Evolutionary conservation across 1,284 basidiomycete genomes (phyloP), one percentile per base, ranked within the genome.

Genomic region (Sanguinoderma infundibulare): DNA sequence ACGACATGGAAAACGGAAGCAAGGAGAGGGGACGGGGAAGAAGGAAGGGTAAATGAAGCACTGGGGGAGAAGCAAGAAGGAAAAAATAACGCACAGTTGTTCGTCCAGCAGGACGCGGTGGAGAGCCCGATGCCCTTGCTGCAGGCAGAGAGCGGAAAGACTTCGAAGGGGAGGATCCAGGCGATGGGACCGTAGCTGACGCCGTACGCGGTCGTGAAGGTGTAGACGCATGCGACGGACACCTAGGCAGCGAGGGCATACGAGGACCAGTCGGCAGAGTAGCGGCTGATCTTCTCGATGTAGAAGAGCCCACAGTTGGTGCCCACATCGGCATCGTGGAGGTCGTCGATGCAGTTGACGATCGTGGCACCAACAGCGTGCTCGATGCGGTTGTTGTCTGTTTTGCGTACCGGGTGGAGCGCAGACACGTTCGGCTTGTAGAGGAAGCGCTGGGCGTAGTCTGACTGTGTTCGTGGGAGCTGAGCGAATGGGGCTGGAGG

Each of bases 301-400:
- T 98, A 82, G 85, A 99, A 99, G 5, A 98, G 82, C 10, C 97
- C 97, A 72, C 97, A 99, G 60, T 90, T 80, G 0, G 95, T 97
- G 17, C 97, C 98, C 57, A 99, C 83, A 73, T 99, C 97, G 5
- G 87, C 79, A 65, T 97, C 96, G 24, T 96, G 87, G 28, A 99
- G 82, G 75, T 99, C 97, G 72, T 99, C 98, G 49, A 98, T 86
- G 28, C 97, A 88, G 80, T 99, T 98, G 66, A 99, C 94, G 74
- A 99, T 98, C 28, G 95, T 98, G 0, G 95, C 96, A 36, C 96
- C 96, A 34, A 95, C 91, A 1, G 96, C 96, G 47, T 98, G 90
- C 0, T 96, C 97, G 69, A 99, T 96, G 60, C 96, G 93, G 80
- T 98, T 99, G 83, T 98, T 98, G 78, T 99, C 97, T 8, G 95